A percentile compares a stretch with the other conserved stretches of the same genome.
These are phyloP conservation scores for Erigeron philadelphicus DNA, from an alignment of 140 eudicot species.

Conservation along the genomic window DNA sequence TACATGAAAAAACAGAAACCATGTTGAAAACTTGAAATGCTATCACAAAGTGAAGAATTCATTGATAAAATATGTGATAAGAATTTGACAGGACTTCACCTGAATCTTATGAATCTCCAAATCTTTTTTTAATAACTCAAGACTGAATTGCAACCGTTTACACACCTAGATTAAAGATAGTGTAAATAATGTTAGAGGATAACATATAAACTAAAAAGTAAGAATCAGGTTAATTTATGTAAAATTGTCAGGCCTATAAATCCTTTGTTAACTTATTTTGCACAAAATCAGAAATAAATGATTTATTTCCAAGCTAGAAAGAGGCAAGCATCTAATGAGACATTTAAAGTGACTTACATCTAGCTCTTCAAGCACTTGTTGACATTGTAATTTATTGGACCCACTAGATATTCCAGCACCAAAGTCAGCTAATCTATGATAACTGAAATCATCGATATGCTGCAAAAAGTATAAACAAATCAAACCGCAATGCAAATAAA, in stretches of 20 bases:
- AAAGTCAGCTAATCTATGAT: constrained; percentile 93
- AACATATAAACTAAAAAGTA: constrained; percentile 1
- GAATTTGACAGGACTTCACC: constrained; percentile 37
- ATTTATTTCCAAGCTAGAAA: not conserved
- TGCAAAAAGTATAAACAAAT: constrained; percentile 38
- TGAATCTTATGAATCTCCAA: constrained; percentile 97
- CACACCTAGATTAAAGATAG: constrained; percentile 48
- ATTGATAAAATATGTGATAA: not conserved
- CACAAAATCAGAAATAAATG: not conserved
- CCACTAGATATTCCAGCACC: constrained; percentile 94
- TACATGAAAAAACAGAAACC: constrained; percentile 23
- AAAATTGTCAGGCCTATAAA: not conserved
- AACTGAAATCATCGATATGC: constrained; percentile 93
- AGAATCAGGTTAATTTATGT: not conserved
- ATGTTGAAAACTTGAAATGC: not conserved
- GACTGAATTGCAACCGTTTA: constrained; percentile 73
- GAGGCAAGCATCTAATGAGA: not conserved
- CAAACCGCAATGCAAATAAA: constrained; percentile 18
- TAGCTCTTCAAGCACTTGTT: constrained; percentile 95
- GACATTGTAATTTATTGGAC: constrained; percentile 71
- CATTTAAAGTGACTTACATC: constrained; percentile 59
- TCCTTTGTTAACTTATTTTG: not conserved
- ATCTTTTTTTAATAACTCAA: constrained; percentile 93
- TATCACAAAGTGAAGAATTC: constrained; percentile 3
- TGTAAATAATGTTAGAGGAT: constrained; percentile 11